A percentile compares a stretch with the other conserved stretches of the same genome.
Evolutionary conservation across 2,329 filamentous ascomycete species (phyloP).

Genomic region (Exophiala sp.): DNA sequence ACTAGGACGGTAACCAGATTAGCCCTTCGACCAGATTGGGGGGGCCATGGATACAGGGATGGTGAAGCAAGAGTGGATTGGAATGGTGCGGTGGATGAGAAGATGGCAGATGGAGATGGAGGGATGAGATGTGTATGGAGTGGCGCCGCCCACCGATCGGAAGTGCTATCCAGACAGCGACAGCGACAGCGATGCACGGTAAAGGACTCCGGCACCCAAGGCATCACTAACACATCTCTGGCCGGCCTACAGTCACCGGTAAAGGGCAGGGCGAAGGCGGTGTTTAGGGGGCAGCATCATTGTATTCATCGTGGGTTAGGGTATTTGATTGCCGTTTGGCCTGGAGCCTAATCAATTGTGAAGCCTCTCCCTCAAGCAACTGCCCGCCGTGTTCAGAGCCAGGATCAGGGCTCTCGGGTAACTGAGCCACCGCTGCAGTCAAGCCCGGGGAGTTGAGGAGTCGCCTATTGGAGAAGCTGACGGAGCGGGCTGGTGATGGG

Average conservation of each 20-base stretch:
- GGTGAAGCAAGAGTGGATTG: constrained; percentile 16
- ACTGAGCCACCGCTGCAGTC: constrained; percentile 14
- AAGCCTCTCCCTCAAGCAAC: not conserved
- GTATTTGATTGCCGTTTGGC: constrained; percentile 7
- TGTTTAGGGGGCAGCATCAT: constrained; percentile 1
- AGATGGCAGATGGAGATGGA: constrained; percentile 1
- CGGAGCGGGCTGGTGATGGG: constrained; percentile 9
- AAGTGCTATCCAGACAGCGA: not conserved
- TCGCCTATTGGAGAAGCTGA: constrained; percentile 4
- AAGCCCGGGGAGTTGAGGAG: not conserved
- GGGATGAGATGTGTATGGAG: constrained; percentile 10
- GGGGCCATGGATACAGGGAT: constrained; percentile 13
- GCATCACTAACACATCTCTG: not conserved
- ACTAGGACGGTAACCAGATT: not conserved
- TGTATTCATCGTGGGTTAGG: constrained; percentile 1
- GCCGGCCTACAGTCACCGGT: too few species aligned
- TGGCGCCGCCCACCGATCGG: constrained; percentile 1
- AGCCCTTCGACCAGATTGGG: constrained; percentile 12
- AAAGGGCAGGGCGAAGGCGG: not conserved
- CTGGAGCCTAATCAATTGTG: constrained; percentile 8
- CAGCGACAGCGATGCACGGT: not conserved
- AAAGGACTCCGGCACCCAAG: too few species aligned
- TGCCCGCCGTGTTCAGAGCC: not conserved
- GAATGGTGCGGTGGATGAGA: constrained; percentile 3
- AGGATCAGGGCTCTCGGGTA: not conserved